phyloP scores from a whole-genome alignment of 169 alveolate species.

The Plasmodium blacklocki region DNA sequence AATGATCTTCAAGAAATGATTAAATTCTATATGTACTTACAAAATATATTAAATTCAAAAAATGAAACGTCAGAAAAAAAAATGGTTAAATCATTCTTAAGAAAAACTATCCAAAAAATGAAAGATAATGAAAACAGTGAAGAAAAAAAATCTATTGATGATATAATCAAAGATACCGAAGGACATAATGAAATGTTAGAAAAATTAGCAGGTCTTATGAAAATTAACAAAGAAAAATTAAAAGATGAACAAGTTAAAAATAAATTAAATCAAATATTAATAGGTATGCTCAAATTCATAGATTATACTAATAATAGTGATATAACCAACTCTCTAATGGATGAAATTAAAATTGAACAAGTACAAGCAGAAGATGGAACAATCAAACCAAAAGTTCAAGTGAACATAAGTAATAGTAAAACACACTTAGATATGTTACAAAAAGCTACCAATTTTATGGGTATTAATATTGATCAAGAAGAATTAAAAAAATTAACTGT shows the following conservation, averaged over 20 bases:
- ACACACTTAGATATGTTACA: constrained; percentile 69
- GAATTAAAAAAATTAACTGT: constrained; percentile 49
- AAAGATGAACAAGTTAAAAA: constrained; percentile 50
- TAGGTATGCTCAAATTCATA: constrained; percentile 68
- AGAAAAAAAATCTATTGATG: constrained; percentile 73
- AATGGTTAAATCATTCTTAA: constrained; percentile 70
- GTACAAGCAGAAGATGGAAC: constrained; percentile 36
- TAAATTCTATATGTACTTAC: constrained; percentile 71
- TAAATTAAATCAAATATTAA: constrained; percentile 70
- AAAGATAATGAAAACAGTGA: constrained; percentile 59
- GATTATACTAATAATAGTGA: constrained; percentile 60
- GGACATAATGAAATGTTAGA: constrained; percentile 74
- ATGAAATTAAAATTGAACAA: constrained; percentile 57
- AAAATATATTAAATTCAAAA: constrained; percentile 50
- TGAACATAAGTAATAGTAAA: constrained; percentile 38
- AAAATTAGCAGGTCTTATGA: constrained; percentile 57
- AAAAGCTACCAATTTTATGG: constrained; percentile 75
- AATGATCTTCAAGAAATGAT: constrained; percentile 70
- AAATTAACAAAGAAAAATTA: constrained; percentile 32
- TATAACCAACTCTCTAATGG: constrained; percentile 27
- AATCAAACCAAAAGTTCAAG: constrained; percentile 46
- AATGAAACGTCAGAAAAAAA: constrained; percentile 71
- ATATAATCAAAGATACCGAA: constrained; percentile 67
- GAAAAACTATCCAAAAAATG: constrained; percentile 74
- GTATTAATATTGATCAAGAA: constrained; percentile 52